Conservation (phyloP, 441 rosid genomes). For the Gossypium lobatum region DNA sequence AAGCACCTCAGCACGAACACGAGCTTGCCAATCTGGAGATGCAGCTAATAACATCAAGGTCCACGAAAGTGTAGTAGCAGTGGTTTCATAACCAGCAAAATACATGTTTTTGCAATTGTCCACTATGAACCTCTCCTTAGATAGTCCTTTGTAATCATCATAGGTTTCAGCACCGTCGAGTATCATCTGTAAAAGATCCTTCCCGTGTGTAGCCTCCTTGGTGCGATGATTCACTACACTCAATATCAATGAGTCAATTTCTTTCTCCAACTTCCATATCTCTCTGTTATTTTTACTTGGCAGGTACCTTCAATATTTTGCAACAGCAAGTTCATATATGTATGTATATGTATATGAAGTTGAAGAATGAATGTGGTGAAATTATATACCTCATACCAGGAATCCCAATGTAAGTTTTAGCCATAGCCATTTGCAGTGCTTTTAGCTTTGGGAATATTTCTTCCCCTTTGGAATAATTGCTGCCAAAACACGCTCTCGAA, state of each 20-base stretch:
- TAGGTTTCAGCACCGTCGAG: conserved; percentile 26
- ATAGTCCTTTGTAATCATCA: conserved; percentile 12
- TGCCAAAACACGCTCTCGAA: conserved; percentile 62
- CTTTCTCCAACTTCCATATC: conserved; percentile 38
- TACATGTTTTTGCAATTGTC: conserved; percentile 48
- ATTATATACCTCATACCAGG: conserved; percentile 34
- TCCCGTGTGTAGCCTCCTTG: conserved; percentile 14
- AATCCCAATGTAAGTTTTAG: conserved; percentile 28
- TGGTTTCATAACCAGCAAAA: conserved; percentile 50
- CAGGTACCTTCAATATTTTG: conserved; percentile 13
- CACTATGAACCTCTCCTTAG: conserved; percentile 31
- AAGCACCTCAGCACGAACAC: conserved; percentile 25
- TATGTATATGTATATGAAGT: not conserved
- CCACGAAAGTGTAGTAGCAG: conserved; percentile 41
- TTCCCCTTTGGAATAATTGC: conserved; percentile 45
- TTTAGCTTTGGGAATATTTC: conserved; percentile 40
- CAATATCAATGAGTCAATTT: conserved; percentile 27
- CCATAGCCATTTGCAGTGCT: conserved; percentile 31
- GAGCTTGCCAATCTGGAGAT: conserved; percentile 42
- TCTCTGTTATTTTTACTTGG: conserved; percentile 19
- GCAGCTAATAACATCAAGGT: conserved; percentile 38
- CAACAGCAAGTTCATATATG: not conserved
- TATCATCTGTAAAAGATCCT: conserved; percentile 38
- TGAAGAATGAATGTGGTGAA: not conserved
- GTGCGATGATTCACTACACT: conserved; percentile 27